Percentiles rank a stretch among this genome's conserved stretches.
phyloP scores from a whole-genome alignment of 805 yeast genomes.

The Metschnikowia peoriensis region DNA sequence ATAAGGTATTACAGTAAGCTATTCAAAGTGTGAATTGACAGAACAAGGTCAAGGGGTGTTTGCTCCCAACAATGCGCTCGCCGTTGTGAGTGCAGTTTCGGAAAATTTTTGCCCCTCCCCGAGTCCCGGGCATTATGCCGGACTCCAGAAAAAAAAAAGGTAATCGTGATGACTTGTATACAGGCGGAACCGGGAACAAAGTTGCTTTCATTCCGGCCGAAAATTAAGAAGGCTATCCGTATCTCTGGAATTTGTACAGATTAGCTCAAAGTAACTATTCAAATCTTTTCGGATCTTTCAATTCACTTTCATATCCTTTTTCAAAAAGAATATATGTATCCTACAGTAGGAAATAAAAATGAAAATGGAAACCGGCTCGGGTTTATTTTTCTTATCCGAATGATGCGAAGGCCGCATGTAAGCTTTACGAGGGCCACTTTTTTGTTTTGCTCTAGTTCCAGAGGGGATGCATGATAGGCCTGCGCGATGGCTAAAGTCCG shows the following conservation, averaged over 20 bases:
- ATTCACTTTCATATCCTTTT: too few relatives aligned
- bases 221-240: background rate
- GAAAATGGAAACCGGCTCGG: too few relatives aligned
- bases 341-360: too few relatives aligned
- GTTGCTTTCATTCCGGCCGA: background rate
- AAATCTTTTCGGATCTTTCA: too few relatives aligned
- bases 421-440: background rate
- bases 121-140: conserved; percentile 5
- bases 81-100: background rate
- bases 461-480: background rate
- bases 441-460: conserved; percentile 6
- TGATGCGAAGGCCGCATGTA: background rate
- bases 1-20: too few relatives aligned
- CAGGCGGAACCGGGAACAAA: background rate
- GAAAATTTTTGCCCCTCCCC: background rate
- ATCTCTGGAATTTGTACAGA: background rate
- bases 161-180: background rate
- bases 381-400: too few relatives aligned
- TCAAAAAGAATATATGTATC: too few relatives aligned
- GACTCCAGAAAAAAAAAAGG: background rate
- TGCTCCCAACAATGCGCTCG: too few relatives aligned
- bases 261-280: background rate
- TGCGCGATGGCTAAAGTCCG: background rate
- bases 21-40: too few relatives aligned
- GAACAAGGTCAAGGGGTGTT: background rate